These are phyloP conservation scores for Corynascus novoguineensis DNA, from an alignment of 495 filamentous ascomycete genomes.

Conservation along the genomic window DNA sequence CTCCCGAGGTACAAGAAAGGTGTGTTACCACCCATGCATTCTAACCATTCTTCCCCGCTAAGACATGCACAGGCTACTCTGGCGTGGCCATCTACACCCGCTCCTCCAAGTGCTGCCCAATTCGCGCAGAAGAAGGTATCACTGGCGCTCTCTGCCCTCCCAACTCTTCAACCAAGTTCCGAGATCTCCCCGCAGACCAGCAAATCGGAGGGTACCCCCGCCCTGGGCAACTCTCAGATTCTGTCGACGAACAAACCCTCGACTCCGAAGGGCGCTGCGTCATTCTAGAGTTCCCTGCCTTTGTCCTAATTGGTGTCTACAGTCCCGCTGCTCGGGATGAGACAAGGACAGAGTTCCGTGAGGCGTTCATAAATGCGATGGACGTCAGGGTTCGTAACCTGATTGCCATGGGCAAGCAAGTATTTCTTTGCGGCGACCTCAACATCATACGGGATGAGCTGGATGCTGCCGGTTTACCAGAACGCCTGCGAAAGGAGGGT, in stretches of 20 bases:
- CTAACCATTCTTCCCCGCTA: background rate
- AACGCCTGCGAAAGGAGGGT: slow-evolving; percentile 63
- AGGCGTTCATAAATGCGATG: slow-evolving; percentile 71
- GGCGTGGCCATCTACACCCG: slow-evolving; percentile 93
- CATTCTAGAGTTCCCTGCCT: slow-evolving; percentile 91
- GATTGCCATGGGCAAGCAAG: slow-evolving; percentile 67
- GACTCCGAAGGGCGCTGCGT: slow-evolving; percentile 92
- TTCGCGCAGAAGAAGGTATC: slow-evolving; percentile 89
- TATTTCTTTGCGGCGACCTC: slow-evolving; percentile 82
- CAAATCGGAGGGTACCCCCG: slow-evolving; percentile 90
- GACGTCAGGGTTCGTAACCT: slow-evolving; percentile 83
- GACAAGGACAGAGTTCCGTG: slow-evolving; percentile 74
- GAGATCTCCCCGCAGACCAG: slow-evolving; percentile 68
- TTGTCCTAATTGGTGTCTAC: slow-evolving; percentile 87
- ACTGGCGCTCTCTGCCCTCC: slow-evolving; percentile 76
- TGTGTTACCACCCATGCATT: slow-evolving; percentile 26
- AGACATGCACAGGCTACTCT: slow-evolving; percentile 67
- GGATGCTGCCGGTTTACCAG: slow-evolving; percentile 65
- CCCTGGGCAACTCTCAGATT: slow-evolving; percentile 54
- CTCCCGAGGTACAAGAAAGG: slow-evolving; percentile 91
- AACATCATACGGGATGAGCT: slow-evolving; percentile 75
- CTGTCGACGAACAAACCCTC: slow-evolving; percentile 62
- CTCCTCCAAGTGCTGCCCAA: slow-evolving; percentile 80
- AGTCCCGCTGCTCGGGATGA: slow-evolving; percentile 84
- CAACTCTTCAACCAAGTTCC: slow-evolving; percentile 66